Evolutionary conservation across 257 asterid species (phyloP).

Genomic region (Solanum etuberosum): DNA sequence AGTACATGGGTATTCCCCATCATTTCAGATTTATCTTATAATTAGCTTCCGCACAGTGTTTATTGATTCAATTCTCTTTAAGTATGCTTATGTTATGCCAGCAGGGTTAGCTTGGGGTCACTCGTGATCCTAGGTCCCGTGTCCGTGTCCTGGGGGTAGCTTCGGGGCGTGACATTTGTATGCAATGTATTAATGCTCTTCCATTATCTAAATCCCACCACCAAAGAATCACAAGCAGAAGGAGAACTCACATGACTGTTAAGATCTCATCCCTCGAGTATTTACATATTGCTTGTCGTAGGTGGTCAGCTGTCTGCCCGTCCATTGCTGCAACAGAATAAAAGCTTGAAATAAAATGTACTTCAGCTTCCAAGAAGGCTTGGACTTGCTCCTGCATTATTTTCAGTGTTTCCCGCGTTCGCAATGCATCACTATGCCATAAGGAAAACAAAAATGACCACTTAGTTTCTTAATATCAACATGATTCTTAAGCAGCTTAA

Average conservation of each 20-base stretch:
- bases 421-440: slow-evolving; percentile 66
- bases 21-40: no score
- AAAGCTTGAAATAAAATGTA: slow-evolving; percentile 77
- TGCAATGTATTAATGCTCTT: background rate
- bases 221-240: slow-evolving; percentile 4
- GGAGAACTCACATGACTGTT: slow-evolving; percentile 72
- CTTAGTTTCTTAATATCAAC: background rate
- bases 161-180: no score
- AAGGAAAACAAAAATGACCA: slow-evolving; percentile 1
- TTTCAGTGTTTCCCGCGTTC: slow-evolving; percentile 74
- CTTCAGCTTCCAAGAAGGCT: slow-evolving; percentile 69
- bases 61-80: no score
- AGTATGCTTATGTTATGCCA: no score
- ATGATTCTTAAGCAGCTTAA: background rate
- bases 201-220: background rate
- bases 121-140: no score
- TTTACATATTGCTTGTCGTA: slow-evolving; percentile 49
- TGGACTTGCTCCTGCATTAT: slow-evolving; percentile 76
- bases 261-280: slow-evolving; percentile 58
- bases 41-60: no score
- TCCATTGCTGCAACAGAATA: slow-evolving; percentile 96
- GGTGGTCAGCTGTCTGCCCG: slow-evolving; percentile 93
- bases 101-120: no score
- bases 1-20: no score
- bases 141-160: no score